Evolutionary conservation across 2,329 filamentous ascomycete genomes (phyloP).

Genomic region (Aspergillus ustus): DNA sequence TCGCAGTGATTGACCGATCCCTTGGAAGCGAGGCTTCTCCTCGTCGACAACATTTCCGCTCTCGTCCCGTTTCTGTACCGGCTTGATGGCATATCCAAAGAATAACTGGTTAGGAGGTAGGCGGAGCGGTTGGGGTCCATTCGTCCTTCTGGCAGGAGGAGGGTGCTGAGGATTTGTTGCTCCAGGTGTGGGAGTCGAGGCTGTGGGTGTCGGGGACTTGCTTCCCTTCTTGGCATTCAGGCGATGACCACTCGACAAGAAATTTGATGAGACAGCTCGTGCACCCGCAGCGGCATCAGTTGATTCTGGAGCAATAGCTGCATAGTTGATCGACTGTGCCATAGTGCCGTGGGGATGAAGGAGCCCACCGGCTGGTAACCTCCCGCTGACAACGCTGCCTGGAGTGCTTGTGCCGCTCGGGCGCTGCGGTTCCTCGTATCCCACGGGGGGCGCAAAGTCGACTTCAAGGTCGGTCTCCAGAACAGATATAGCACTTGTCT

Average conservation of each 20-base stretch:
- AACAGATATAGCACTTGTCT: slow-evolving; percentile 85
- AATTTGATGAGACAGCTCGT: slow-evolving; percentile 73
- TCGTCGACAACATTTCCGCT: slow-evolving; percentile 63
- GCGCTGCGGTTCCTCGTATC: slow-evolving; percentile 86
- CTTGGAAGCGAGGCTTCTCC: slow-evolving; percentile 77
- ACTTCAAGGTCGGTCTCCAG: slow-evolving; percentile 96
- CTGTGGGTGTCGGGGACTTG: slow-evolving; percentile 74
- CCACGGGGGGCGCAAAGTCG: slow-evolving; percentile 91
- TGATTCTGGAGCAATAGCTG: slow-evolving; percentile 80
- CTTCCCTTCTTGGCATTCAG: slow-evolving; percentile 80
- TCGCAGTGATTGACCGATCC: slow-evolving; percentile 79
- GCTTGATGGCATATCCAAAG: slow-evolving; percentile 93
- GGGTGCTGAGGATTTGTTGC: slow-evolving; percentile 54
- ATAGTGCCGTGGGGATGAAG: slow-evolving; percentile 88
- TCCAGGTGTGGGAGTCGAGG: slow-evolving; percentile 72
- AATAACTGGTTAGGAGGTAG: slow-evolving; percentile 89
- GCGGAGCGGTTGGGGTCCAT: slow-evolving; percentile 84
- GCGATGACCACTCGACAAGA: slow-evolving; percentile 78
- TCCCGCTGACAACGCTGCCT: slow-evolving; percentile 65
- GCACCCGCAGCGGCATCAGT: slow-evolving; percentile 66
- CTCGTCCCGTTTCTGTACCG: slow-evolving; percentile 77
- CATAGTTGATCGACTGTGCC: slow-evolving; percentile 98
- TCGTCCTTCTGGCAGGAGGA: slow-evolving; percentile 57
- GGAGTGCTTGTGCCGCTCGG: slow-evolving; percentile 86
- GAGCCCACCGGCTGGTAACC: slow-evolving; percentile 70